phyloP scores from a whole-genome alignment of 1,284 basidiomycete species.

The Melanopsichium pennsylvanicum region DNA sequence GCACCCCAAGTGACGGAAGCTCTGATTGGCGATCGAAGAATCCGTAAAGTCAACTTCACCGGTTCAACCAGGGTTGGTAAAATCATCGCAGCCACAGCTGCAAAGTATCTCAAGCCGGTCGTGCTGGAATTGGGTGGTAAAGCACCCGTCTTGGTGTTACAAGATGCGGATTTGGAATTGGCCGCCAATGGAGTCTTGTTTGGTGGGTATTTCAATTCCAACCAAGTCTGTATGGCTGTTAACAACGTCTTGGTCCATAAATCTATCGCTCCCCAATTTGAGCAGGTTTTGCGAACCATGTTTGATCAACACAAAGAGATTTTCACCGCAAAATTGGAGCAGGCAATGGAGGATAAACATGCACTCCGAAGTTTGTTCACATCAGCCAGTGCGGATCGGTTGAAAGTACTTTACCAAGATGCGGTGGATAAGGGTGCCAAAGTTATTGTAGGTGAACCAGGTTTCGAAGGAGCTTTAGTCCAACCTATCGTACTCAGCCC shows the following conservation, averaged over 20 bases:
- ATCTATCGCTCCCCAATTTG: constrained; percentile 67
- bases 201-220: constrained; percentile 73
- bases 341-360: constrained; percentile 32
- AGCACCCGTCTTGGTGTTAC: constrained; percentile 69
- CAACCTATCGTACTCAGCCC: constrained; percentile 71
- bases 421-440: constrained; percentile 71
- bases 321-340: constrained; percentile 32
- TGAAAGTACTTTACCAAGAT: constrained; percentile 70
- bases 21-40: constrained; percentile 71
- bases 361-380: constrained; percentile 70
- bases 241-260: constrained; percentile 74
- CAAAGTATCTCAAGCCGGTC: constrained; percentile 75
- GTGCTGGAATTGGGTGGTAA: constrained; percentile 69
- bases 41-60: constrained; percentile 69
- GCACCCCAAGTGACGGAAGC: constrained; percentile 70
- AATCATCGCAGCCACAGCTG: constrained; percentile 82
- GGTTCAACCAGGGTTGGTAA: constrained; percentile 76
- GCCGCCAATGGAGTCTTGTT: constrained; percentile 68
- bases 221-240: constrained; percentile 77
- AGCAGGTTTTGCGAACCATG: constrained; percentile 66
- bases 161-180: constrained; percentile 73
- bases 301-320: constrained; percentile 68
- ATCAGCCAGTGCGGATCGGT: constrained; percentile 70
- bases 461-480: constrained; percentile 68
- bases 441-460: constrained; percentile 69